Conservation (phyloP, 1,139 yeast species). For the Spencermartinsiella ligniputridi region DNA sequence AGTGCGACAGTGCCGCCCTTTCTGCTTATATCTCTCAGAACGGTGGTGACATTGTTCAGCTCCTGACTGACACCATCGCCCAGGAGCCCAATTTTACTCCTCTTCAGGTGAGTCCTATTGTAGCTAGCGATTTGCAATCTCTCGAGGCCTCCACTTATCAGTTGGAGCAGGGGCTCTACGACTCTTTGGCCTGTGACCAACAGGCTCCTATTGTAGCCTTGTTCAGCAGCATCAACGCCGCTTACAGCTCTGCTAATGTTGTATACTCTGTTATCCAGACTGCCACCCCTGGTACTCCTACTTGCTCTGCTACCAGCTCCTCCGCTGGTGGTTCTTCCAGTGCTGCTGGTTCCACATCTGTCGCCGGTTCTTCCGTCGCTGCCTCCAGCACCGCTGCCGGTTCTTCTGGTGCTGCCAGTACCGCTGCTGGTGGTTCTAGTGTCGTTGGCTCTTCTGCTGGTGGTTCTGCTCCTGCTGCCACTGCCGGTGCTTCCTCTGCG, state of each 20-base stretch:
- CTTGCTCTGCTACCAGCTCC: constrained; percentile 3
- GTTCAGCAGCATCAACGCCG: constrained; percentile 15
- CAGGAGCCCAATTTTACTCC: constrained; percentile 14
- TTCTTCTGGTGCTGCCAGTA: constrained; percentile 13
- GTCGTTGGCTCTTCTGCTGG: constrained; percentile 5
- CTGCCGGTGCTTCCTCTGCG: constrained; percentile 7
- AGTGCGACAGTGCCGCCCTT: constrained; percentile 11
- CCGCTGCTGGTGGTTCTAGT: constrained; percentile 16
- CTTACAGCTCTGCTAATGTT: constrained; percentile 10
- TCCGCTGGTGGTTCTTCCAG: constrained; percentile 2
- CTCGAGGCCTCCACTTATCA: constrained; percentile 13
- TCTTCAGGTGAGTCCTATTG: constrained; percentile 17
- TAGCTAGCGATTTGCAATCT: constrained; percentile 12
- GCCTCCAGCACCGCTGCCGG: neutral
- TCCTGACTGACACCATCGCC: constrained; percentile 12
- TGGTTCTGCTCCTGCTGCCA: constrained; percentile 1
- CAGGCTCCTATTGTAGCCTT: constrained; percentile 9
- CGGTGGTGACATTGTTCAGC: constrained; percentile 11
- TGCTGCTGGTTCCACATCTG: constrained; percentile 11
- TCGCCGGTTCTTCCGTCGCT: constrained; percentile 5
- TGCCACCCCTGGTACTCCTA: constrained; percentile 6
- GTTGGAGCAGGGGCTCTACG: constrained; percentile 15
- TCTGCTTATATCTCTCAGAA: constrained; percentile 11
- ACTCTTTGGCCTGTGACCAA: constrained; percentile 10
- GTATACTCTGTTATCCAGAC: constrained; percentile 1